Evolutionary conservation across 441 rosid species (phyloP), one percentile per base, ranked within the genome.

Genomic region (Adansonia grandidieri): DNA sequence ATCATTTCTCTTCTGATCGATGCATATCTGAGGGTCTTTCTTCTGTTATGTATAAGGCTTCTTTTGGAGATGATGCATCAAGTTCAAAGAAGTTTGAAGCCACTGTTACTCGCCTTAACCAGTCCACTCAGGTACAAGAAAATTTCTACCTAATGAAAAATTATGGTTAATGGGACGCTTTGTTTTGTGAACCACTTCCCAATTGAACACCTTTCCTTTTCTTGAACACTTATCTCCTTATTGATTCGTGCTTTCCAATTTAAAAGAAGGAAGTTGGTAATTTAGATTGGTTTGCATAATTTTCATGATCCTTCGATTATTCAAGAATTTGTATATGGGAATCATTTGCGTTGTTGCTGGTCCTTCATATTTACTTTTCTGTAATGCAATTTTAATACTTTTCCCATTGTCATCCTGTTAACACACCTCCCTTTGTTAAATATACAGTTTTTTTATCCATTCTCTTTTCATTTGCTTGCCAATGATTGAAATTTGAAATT

Each of bases 11-110:
- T 54, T 81, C 91, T 6, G 99, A 93, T 40, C 85, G 90, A 63
- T 96, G 91, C 15, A 84, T 87, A 62, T 91, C 97, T 4, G 99
- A 90, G 86, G 92, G 98, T 81, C 93, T 96, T 57, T 94, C 99
- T 9, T 93, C 97, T 9, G 79, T 90, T 20, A 90, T 91, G 85
- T 96, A 91, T 75, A 86, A 84, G 81, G 99, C 99, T 78, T 91
- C 97, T 2, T 96, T 94, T 78, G 95, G 96, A 74, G 97, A 94
- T 68, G 98, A 94, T 71, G 77, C 80, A 60, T 87, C 91, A 19
- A 84, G 89, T 71, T 85, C 89, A 24, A 96, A 90, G 81, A 92
- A 88, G 88, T 90, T 91, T 71, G 98, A 94, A 22, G 98, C 98
- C 48, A 94, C 89, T 75, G 96, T 96, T 69, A 94, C 96, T 37